Evolutionary conservation across 495 filamentous ascomycete genomes (phyloP), one percentile per base, ranked within the genome.

Genomic region (Neurospora hispaniola): DNA sequence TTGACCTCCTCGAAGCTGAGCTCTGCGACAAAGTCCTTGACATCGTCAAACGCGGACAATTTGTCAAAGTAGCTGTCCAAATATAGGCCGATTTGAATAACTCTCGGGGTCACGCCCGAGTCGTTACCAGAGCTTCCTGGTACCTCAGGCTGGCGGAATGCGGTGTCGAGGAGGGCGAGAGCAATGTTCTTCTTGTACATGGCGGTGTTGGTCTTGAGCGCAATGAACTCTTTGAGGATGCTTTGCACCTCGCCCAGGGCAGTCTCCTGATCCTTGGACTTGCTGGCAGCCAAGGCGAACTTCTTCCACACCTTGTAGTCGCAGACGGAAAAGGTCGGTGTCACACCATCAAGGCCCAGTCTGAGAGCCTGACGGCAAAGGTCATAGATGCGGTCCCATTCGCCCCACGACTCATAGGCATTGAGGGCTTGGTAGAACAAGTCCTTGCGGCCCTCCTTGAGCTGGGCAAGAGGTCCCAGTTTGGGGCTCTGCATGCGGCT

Each of bases 161-260:
- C 77, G 0, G 69, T 75, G 62, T 79, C 78, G 14, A 79, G 68
- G 10, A 78, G 70, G 31, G 76, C 76, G 3, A 79, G 42, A 68
- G 73, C 76, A 38, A 82, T 74, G 31, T 80, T 81, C 70, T 82
- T 81, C 69, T 75, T 79, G 74, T 80, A 79, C 79, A 79, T 81
- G 5, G 68, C 75, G n/a, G 69, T 76, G 27, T 74, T 76, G 39
- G 72, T 71, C 41, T 77, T 78, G 14, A 77, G 72, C 2, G 77
- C 73, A 23, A 81, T 75, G 62, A 78, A 78, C 35, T 75, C 71
- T 20, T 78, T 75, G 2, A 81, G 74, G 2, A 77, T 69, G 31
- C 16, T 40, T 42, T 79, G 76, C 2, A 81, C 76, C 42, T 84
- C 75, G 7, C 54, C 74, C 8, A 83, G 72, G 4, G 80, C 78